Evolutionary conservation across 495 filamentous ascomycete species (phyloP).

Genomic region (Penicillium cosmopolitanum): DNA sequence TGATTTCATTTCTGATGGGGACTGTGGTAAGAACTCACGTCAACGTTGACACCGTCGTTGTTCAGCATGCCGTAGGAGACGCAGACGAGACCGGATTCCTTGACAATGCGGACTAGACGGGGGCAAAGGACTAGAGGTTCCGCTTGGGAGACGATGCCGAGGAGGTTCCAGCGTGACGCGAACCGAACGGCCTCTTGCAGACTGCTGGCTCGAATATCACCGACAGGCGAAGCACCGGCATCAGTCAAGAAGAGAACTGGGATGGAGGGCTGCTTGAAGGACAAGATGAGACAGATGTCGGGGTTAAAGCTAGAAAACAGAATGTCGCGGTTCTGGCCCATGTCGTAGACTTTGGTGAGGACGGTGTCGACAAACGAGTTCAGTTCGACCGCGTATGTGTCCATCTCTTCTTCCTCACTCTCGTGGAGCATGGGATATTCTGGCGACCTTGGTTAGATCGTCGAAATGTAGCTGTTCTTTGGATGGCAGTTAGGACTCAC

Average conservation of each 20-base stretch:
- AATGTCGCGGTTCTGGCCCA: constrained; percentile 74
- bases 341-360: constrained; percentile 80
- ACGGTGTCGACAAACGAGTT: constrained; percentile 97
- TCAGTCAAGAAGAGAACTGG: constrained; percentile 95
- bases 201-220: constrained; percentile 89
- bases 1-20: not conserved
- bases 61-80: constrained; percentile 92
- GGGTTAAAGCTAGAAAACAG: constrained; percentile 98
- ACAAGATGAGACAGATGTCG: constrained; percentile 89
- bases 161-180: constrained; percentile 88
- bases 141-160: constrained; percentile 84
- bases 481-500: constrained; percentile 40
- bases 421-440: constrained; percentile 98
- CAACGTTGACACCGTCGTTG: constrained; percentile 81
- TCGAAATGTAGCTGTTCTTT: constrained; percentile 33
- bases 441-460: constrained; percentile 40
- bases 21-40: constrained; percentile 60
- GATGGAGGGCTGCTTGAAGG: constrained; percentile 94
- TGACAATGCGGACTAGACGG: constrained; percentile 92
- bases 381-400: constrained; percentile 93
- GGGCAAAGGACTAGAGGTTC: constrained; percentile 87
- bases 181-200: constrained; percentile 96
- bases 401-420: constrained; percentile 94
- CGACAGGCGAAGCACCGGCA: constrained; percentile 72
- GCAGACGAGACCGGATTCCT: constrained; percentile 90